phyloP scores from a whole-genome alignment of 176 grass and related monocot species.

The Chrysopogon serrulatus region DNA sequence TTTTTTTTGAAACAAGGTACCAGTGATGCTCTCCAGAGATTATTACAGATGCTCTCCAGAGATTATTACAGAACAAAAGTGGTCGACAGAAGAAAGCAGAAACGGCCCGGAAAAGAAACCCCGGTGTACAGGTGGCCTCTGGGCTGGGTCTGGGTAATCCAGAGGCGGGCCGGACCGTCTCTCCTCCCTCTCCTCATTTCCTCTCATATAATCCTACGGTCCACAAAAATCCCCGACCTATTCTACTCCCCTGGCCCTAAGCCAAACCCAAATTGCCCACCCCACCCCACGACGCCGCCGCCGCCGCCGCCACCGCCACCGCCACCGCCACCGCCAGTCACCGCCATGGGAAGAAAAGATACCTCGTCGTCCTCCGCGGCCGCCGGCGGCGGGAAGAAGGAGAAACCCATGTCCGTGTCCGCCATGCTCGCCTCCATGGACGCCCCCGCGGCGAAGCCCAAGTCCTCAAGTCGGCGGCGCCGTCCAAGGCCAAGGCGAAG shows the following conservation, averaged over 20 bases:
- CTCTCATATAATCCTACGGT: not conserved
- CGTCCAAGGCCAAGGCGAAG: conserved; percentile 52
- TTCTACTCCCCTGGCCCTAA: not conserved
- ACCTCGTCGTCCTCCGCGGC: conserved; percentile 28
- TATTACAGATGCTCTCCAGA: too few relatives aligned
- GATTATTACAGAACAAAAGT: too few relatives aligned
- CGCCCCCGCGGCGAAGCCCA: conserved; percentile 40
- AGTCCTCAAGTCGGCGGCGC: conserved; percentile 27
- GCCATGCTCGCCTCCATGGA: conserved; percentile 96
- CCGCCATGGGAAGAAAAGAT: conserved; percentile 68
- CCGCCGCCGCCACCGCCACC: not conserved
- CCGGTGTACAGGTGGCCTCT: too few relatives aligned
- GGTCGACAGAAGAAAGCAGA: too few relatives aligned
- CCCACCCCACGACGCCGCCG: not conserved
- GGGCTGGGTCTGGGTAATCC: too few relatives aligned
- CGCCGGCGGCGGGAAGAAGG: conserved; percentile 42
- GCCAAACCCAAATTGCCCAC: conserved; percentile 19
- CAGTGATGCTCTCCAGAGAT: too few relatives aligned
- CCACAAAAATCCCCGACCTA: not conserved
- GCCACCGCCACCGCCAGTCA: conserved; percentile 31
- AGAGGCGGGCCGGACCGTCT: not conserved
- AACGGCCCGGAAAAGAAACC: too few relatives aligned
- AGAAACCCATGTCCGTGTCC: conserved; percentile 70
- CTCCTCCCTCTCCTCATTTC: not conserved
- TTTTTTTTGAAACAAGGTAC: too few relatives aligned